A percentile compares a stretch with the other conserved stretches of the same genome.
phyloP scores from a whole-genome alignment of 805 yeast genomes.

The Hyphopichia homilentoma region DNA sequence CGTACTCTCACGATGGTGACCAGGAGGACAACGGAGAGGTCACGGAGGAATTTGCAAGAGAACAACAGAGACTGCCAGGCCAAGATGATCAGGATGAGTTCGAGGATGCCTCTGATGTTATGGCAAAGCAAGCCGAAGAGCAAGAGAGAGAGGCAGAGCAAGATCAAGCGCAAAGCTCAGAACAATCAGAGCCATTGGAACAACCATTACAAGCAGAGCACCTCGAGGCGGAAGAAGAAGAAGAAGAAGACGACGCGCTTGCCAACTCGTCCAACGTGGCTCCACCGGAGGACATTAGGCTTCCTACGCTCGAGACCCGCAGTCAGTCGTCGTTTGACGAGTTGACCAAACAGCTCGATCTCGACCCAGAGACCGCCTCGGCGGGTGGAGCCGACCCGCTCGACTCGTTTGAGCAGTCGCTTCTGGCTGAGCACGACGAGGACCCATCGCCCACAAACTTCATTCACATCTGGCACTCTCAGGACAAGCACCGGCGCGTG shows the following conservation, averaged over 20 bases:
- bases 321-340: slow-evolving; percentile 40
- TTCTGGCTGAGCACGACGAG: slow-evolving; percentile 40
- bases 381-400: no score
- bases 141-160: slow-evolving; percentile 1
- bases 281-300: slow-evolving; percentile 28
- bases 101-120: slow-evolving; percentile 18
- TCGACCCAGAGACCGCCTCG: no score
- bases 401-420: slow-evolving; percentile 30
- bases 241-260: slow-evolving; percentile 23
- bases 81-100: no score
- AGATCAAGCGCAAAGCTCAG: background rate
- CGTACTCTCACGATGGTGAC: slow-evolving; percentile 32
- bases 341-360: slow-evolving; percentile 20
- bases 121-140: slow-evolving; percentile 2
- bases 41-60: no score
- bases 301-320: slow-evolving; percentile 41
- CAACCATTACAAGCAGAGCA: no score
- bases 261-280: slow-evolving; percentile 43
- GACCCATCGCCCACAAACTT: slow-evolving; percentile 25
- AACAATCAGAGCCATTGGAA: no score
- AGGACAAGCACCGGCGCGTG: slow-evolving; percentile 19
- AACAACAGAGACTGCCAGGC: no score
- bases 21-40: slow-evolving; percentile 32
- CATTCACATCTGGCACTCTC: slow-evolving; percentile 42
- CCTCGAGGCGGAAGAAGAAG: no score